phyloP scores from a whole-genome alignment of 2,329 filamentous ascomycete genomes.

The Sclerotinia spermophila region DNA sequence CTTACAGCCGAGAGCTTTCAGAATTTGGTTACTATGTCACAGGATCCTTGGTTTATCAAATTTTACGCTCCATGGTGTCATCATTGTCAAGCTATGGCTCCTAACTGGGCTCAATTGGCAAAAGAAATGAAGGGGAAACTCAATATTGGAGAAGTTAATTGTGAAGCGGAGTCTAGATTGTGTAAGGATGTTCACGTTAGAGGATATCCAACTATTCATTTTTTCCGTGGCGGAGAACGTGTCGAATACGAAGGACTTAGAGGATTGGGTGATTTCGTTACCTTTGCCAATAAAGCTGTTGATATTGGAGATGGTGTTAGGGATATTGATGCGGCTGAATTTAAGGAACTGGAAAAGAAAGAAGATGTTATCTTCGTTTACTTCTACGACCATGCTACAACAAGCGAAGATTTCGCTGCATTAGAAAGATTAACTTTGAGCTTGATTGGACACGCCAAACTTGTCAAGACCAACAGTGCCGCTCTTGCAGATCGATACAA shows the following conservation, averaged over 20 bases:
- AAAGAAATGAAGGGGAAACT: constrained; percentile 87
- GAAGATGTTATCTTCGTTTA: constrained; percentile 97
- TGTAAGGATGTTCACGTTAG: constrained; percentile 84
- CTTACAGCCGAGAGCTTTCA: constrained; percentile 85
- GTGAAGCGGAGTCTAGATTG: constrained; percentile 77
- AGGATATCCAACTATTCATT: constrained; percentile 84
- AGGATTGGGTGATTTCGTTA: constrained; percentile 83
- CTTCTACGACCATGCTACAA: constrained; percentile 95
- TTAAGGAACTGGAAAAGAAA: constrained; percentile 82
- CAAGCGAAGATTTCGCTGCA: constrained; percentile 84
- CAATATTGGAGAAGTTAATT: constrained; percentile 95
- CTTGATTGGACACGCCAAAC: constrained; percentile 84
- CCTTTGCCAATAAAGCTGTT: constrained; percentile 82
- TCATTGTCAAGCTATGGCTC: constrained; percentile 89
- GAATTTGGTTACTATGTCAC: constrained; percentile 75
- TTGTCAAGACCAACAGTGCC: constrained; percentile 85
- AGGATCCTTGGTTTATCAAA: constrained; percentile 97
- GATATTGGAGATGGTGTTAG: constrained; percentile 72
- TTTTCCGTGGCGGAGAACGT: constrained; percentile 87
- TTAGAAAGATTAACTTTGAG: constrained; percentile 82
- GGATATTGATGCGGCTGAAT: constrained; percentile 72
- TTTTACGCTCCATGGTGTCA: constrained; percentile 98
- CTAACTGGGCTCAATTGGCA: constrained; percentile 84
- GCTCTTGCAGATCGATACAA: constrained; percentile 79
- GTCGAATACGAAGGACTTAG: constrained; percentile 91